Conservation (phyloP, 2,329 filamentous ascomycete species). For the Penicillium olsonii region DNA sequence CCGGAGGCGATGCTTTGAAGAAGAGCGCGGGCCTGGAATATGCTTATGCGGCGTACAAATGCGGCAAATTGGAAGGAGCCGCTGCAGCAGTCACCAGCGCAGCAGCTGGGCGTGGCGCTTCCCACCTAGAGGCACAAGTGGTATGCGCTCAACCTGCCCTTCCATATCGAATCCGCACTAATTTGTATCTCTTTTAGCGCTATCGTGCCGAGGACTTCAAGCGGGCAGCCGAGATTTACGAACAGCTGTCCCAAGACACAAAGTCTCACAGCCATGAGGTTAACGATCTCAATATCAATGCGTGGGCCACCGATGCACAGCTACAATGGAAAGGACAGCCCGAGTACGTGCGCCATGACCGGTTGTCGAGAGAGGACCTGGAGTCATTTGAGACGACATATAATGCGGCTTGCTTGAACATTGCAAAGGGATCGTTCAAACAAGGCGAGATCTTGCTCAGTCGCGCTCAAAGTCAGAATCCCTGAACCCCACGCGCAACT, state of each 20-base stretch:
- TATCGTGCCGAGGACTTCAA: slow-evolving; percentile 64
- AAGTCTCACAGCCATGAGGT: slow-evolving; percentile 51
- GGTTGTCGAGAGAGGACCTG: slow-evolving; percentile 59
- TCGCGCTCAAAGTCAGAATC: slow-evolving; percentile 54
- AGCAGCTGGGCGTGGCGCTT: slow-evolving; percentile 51
- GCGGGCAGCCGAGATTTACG: slow-evolving; percentile 57
- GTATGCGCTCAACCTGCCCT: slow-evolving; percentile 39
- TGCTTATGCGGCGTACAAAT: slow-evolving; percentile 65
- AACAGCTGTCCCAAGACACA: slow-evolving; percentile 47
- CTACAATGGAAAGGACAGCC: slow-evolving; percentile 60
- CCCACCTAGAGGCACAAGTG: slow-evolving; percentile 64
- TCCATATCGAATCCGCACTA: slow-evolving; percentile 3
- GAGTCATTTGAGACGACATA: slow-evolving; percentile 67
- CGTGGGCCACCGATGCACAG: slow-evolving; percentile 62
- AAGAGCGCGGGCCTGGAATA: slow-evolving; percentile 59
- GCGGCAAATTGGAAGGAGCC: slow-evolving; percentile 57
- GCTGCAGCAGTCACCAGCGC: slow-evolving; percentile 50
- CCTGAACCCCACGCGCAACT: not conserved
- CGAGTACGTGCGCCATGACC: slow-evolving; percentile 53
- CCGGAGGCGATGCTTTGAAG: slow-evolving; percentile 56
- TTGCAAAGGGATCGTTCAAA: slow-evolving; percentile 60
- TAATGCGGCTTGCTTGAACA: slow-evolving; percentile 64
- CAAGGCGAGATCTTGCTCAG: slow-evolving; percentile 62
- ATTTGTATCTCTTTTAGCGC: slow-evolving; percentile 23
- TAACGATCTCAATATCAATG: slow-evolving; percentile 64